Evolutionary conservation across 2,329 filamentous ascomycete species (phyloP), one percentile per base, ranked within the genome.

Genomic region (Cordyceps javanica): DNA sequence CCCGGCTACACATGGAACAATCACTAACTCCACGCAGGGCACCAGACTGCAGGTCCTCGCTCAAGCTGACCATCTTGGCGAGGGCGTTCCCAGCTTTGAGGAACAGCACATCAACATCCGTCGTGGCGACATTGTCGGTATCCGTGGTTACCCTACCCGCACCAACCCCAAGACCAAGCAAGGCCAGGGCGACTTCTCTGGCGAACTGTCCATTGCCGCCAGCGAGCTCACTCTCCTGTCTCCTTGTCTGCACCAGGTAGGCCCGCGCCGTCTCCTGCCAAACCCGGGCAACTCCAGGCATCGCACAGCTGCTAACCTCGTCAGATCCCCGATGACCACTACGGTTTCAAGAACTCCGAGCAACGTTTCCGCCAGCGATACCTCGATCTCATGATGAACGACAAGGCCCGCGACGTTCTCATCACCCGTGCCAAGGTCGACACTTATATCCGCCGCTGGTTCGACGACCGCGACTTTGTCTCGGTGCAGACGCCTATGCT

Each of bases 401-500:
- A 96, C 68, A 81, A 81, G 61, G 90, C 89, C 46, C 85, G 91
- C 57, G 83, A 95, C 60, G 88, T 92, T 59, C 89, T 97, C 73
- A 81, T 91, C 67, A 91, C 89, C 39, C 85, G 94, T 57, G 85
- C 90, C 68, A 91, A 90, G 82, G 92, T 97, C 68, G 85, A 96
- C 69, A 86, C 83, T 61, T 97, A 91, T 70, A 88, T 99, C 64
- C 90, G 94, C 64, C 82, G 84, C 66, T 99, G 88, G 80, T 90
- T 99, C 65, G 90, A 97, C 67, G 83, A 87, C 65, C 82, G 88
- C 55, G 90, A 93, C 67, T 99, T 99, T 73, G 80, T 91, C 57
- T 92, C 97, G 72, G 92, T 97, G 26, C 91, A 97, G 76, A 99
- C 94, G 0, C 93, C 94, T 5, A 97, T 97, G 85, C 92, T 99